These are phyloP conservation scores for Rutstroemia sp. DNA, from an alignment of 2,329 filamentous ascomycete genomes.

Conservation along the genomic window DNA sequence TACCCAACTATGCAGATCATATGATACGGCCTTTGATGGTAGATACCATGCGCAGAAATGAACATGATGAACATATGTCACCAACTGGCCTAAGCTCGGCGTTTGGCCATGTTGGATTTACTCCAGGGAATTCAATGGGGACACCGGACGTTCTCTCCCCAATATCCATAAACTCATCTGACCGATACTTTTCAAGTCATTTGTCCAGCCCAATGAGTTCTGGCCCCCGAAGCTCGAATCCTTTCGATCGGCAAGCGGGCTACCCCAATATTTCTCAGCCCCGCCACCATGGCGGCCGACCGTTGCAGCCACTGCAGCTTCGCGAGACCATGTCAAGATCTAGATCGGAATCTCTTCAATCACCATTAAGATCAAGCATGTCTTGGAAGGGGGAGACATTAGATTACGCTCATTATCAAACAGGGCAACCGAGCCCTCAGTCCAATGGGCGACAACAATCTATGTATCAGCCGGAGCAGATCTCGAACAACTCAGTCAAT, in stretches of 20 bases:
- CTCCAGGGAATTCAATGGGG: conserved; percentile 42
- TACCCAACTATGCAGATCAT: conserved; percentile 48
- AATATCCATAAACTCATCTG: conserved; percentile 45
- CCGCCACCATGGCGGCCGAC: conserved; percentile 38
- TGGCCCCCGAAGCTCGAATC: conserved; percentile 43
- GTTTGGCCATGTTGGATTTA: conserved; percentile 60
- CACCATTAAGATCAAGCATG: conserved; percentile 52
- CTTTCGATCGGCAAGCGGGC: conserved; percentile 43
- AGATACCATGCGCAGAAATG: conserved; percentile 55
- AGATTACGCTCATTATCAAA: conserved; percentile 46
- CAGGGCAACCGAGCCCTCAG: conserved; percentile 38
- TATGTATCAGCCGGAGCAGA: conserved; percentile 43
- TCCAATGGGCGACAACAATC: conserved; percentile 41
- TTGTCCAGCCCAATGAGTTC: conserved; percentile 40
- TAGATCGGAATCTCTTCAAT: conserved; percentile 50
- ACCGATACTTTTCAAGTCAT: conserved; percentile 46
- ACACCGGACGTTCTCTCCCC: conserved; percentile 50
- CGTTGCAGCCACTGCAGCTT: conserved; percentile 51
- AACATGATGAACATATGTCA: conserved; percentile 59
- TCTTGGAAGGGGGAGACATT: conserved; percentile 55
- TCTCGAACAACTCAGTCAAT: conserved; percentile 35
- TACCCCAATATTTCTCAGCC: conserved; percentile 39
- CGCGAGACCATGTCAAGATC: conserved; percentile 50
- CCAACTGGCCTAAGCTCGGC: conserved; percentile 59
- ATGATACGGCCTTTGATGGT: conserved; percentile 55